Evolutionary conservation across 805 yeast genomes (phyloP).

Genomic region (Ogataea angusta): DNA sequence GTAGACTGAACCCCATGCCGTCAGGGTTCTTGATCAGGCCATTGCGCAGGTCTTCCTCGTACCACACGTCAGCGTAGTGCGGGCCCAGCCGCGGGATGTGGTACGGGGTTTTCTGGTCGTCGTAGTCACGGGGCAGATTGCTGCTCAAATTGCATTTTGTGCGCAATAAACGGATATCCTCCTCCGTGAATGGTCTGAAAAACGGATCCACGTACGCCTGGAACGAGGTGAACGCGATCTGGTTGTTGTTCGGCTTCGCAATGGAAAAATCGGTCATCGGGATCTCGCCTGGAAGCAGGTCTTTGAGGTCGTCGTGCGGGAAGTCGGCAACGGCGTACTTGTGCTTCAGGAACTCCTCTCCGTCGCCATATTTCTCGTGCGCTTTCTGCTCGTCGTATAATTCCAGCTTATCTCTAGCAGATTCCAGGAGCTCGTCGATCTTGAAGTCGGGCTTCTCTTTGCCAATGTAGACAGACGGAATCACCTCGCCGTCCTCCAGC

Average conservation of each 20-base stretch:
- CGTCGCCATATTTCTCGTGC: constrained; percentile 56
- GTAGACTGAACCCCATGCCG: constrained; percentile 16
- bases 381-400: constrained; percentile 46
- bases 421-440: constrained; percentile 20
- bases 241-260: constrained; percentile 78
- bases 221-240: constrained; percentile 87
- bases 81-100: constrained; percentile 85
- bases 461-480: constrained; percentile 42
- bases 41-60: constrained; percentile 62
- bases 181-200: constrained; percentile 73
- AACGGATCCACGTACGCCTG: constrained; percentile 82
- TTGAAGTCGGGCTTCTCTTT: constrained; percentile 17
- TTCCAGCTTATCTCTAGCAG: constrained; percentile 20
- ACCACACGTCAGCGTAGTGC: constrained; percentile 79
- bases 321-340: constrained; percentile 89
- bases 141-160: constrained; percentile 59
- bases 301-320: constrained; percentile 73
- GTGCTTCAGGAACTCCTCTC: constrained; percentile 58
- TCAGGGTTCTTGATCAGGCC: constrained; percentile 21
- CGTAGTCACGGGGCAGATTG: constrained; percentile 45
- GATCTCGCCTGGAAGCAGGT: constrained; percentile 78
- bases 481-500: constrained; percentile 8
- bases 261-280: constrained; percentile 86
- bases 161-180: constrained; percentile 72
- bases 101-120: constrained; percentile 67